These are phyloP conservation scores for Vitis hybrid DNA, from an alignment of 177 flowering plant species.

Conservation along the genomic window DNA sequence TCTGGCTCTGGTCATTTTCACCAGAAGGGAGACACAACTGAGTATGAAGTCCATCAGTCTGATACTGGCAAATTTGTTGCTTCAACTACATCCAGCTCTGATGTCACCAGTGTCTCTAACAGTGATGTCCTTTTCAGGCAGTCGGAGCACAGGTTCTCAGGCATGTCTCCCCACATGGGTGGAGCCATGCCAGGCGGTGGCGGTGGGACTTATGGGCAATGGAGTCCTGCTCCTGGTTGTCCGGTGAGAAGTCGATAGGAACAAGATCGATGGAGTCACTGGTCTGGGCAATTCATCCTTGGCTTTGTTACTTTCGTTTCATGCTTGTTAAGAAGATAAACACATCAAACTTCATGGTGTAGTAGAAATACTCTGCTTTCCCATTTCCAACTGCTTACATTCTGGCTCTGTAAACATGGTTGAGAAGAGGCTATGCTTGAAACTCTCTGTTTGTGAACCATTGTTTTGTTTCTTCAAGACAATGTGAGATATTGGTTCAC, in stretches of 20 bases:
- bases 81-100: conserved; percentile 32
- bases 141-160: conserved; percentile 34
- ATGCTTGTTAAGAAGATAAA: background rate
- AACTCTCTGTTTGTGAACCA: no score
- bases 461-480: no score
- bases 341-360: no score
- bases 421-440: no score
- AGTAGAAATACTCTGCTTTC: no score
- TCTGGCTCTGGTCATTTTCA: conserved; percentile 15
- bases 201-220: conserved; percentile 13
- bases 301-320: conserved; percentile 46
- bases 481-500: no score
- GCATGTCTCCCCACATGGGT: conserved; percentile 25
- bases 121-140: conserved; percentile 25
- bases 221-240: conserved; percentile 43
- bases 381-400: no score
- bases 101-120: conserved; percentile 27
- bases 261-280: conserved; percentile 7
- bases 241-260: conserved; percentile 30
- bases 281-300: conserved; percentile 85
- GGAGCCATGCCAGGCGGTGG: conserved; percentile 29
- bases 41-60: conserved; percentile 25
- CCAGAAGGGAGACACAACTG: conserved; percentile 17
- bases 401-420: no score
- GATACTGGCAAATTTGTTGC: conserved; percentile 23